phyloP scores from a whole-genome alignment of 2,329 filamentous ascomycete genomes.

The Penicillium sclerotiorum region DNA sequence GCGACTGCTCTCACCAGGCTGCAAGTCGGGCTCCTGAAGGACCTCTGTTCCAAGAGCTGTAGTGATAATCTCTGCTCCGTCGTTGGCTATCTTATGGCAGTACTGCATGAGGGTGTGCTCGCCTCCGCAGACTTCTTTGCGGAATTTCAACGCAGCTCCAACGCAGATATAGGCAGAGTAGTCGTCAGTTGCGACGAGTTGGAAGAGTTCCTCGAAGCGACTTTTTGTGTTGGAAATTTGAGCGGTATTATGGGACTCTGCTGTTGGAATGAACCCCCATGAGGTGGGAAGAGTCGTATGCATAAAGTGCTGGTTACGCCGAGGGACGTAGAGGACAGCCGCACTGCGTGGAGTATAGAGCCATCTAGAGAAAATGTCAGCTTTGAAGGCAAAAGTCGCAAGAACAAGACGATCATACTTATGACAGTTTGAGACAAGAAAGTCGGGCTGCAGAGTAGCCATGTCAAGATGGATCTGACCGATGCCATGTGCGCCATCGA shows the following conservation, averaged over 20 bases:
- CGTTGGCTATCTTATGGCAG: conserved; percentile 61
- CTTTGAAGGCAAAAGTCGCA: too few species aligned
- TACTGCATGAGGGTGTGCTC: conserved; percentile 71
- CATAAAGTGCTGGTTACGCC: conserved; percentile 74
- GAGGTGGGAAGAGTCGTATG: conserved; percentile 76
- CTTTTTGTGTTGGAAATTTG: too few species aligned
- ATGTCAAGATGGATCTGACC: conserved; percentile 78
- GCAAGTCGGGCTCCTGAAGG: conserved; percentile 57
- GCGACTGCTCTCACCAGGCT: conserved; percentile 27
- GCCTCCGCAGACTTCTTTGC: conserved; percentile 69
- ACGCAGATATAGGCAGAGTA: conserved; percentile 72
- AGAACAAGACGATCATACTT: conserved; percentile 52
- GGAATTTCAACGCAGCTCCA: conserved; percentile 72
- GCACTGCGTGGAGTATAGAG: conserved; percentile 77
- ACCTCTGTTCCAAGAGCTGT: conserved; percentile 68
- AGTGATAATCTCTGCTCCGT: conserved; percentile 65
- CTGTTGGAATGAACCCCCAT: conserved; percentile 68
- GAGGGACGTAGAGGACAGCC: conserved; percentile 77
- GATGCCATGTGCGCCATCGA: conserved; percentile 85
- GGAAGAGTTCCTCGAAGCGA: conserved; percentile 69
- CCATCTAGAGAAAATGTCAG: conserved; percentile 59
- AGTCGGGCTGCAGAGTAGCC: conserved; percentile 70
- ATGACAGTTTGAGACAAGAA: conserved; percentile 84
- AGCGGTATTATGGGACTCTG: background rate
- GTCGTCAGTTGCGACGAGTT: conserved; percentile 77